These are phyloP conservation scores for Cladorrhinum sp. DNA, from an alignment of 2,329 filamentous ascomycete species.

Conservation along the genomic window DNA sequence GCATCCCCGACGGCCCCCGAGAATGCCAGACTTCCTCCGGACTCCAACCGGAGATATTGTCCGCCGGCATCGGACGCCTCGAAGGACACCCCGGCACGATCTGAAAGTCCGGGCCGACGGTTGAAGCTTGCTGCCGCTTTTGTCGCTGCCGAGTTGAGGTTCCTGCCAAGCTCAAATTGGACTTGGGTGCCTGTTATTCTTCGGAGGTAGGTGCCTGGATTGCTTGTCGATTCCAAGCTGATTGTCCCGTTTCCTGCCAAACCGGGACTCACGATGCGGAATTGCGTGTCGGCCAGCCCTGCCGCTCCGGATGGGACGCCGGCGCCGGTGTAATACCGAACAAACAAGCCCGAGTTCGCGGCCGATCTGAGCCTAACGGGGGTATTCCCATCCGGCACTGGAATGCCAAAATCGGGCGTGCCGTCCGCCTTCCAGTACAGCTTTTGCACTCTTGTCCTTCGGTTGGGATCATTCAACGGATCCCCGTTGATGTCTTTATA, in stretches of 20 bases:
- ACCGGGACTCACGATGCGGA: slow-evolving; percentile 26
- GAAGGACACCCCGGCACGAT: slow-evolving; percentile 30
- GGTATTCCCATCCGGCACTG: slow-evolving; percentile 26
- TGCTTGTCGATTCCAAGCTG: slow-evolving; percentile 27
- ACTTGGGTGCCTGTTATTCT: slow-evolving; percentile 6
- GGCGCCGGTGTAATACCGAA: slow-evolving; percentile 18
- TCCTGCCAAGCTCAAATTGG: slow-evolving; percentile 13
- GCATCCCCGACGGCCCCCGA: background rate
- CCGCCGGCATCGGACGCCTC: slow-evolving; percentile 16
- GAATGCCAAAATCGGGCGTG: slow-evolving; percentile 32
- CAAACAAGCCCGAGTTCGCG: slow-evolving; percentile 15
- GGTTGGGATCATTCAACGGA: slow-evolving; percentile 28
- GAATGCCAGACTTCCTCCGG: slow-evolving; percentile 3
- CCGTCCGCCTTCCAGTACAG: slow-evolving; percentile 32
- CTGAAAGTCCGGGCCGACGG: slow-evolving; percentile 27
- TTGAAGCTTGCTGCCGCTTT: slow-evolving; percentile 24
- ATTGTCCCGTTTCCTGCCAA: slow-evolving; percentile 23
- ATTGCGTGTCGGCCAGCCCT: slow-evolving; percentile 26
- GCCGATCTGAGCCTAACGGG: slow-evolving; percentile 24
- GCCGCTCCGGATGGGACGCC: background rate
- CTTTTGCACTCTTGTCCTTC: slow-evolving; percentile 32
- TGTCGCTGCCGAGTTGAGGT: slow-evolving; percentile 5
- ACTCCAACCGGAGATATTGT: slow-evolving; percentile 17
- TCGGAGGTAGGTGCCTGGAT: slow-evolving; percentile 25
- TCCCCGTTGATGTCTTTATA: slow-evolving; percentile 32